A percentile compares a stretch with the other conserved stretches of the same genome.
phyloP scores from a whole-genome alignment of 2,329 filamentous ascomycete species.

The Ophiobolus disseminans region DNA sequence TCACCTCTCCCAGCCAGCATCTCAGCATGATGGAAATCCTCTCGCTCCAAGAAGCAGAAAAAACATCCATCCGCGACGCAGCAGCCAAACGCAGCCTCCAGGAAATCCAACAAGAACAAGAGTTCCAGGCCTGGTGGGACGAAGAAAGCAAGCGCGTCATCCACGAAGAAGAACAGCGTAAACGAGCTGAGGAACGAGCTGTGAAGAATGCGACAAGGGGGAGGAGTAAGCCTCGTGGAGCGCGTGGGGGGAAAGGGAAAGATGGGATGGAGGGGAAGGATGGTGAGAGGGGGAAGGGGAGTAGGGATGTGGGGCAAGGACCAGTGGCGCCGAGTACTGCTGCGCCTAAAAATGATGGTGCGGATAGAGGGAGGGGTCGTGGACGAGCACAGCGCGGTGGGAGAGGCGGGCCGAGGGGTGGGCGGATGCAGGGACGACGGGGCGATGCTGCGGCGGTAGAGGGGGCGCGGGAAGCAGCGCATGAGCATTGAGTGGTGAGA shows the following conservation, averaged over 20 bases:
- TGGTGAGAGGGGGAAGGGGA: slow-evolving; percentile 22
- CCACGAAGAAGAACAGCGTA: slow-evolving; percentile 61
- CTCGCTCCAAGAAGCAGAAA: slow-evolving; percentile 83
- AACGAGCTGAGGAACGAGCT: slow-evolving; percentile 40
- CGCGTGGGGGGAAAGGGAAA: slow-evolving; percentile 35
- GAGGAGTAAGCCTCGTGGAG: slow-evolving; percentile 35
- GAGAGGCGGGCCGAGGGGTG: slow-evolving; percentile 34
- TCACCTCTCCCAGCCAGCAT: slow-evolving; percentile 69
- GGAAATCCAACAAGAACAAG: slow-evolving; percentile 96
- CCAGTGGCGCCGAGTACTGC: slow-evolving; percentile 2
- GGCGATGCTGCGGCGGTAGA: slow-evolving; percentile 12
- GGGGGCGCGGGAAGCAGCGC: neutral
- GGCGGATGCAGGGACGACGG: slow-evolving; percentile 20
- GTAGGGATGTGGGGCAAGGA: slow-evolving; percentile 13
- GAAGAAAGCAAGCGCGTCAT: slow-evolving; percentile 77
- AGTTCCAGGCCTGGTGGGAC: slow-evolving; percentile 97
- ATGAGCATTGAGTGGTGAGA: too few relatives aligned
- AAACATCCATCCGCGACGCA: slow-evolving; percentile 80
- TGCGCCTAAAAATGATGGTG: slow-evolving; percentile 12
- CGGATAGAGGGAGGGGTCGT: slow-evolving; percentile 22
- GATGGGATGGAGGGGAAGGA: slow-evolving; percentile 17
- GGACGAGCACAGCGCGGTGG: slow-evolving; percentile 27
- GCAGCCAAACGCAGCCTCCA: slow-evolving; percentile 86
- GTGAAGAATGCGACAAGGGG: slow-evolving; percentile 29
- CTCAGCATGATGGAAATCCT: slow-evolving; percentile 89